These are phyloP conservation scores for Metschnikowia cubensis DNA, from an alignment of 805 yeast genomes.

Conservation along the genomic window DNA sequence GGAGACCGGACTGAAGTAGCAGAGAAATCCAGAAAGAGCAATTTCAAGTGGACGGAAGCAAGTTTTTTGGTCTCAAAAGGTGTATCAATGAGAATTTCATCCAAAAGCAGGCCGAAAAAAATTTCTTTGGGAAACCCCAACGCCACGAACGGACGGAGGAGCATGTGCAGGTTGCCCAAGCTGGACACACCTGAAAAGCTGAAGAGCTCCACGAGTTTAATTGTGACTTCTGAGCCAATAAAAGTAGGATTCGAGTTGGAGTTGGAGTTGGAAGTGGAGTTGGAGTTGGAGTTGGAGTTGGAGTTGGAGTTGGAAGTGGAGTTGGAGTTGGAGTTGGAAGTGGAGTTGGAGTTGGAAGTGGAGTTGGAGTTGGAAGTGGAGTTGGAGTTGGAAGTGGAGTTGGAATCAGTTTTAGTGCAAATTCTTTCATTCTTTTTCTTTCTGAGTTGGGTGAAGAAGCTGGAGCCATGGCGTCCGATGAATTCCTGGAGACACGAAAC, in stretches of 20 bases:
- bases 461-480: constrained; percentile 64
- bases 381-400: too few relatives aligned
- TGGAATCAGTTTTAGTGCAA: too few relatives aligned
- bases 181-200: constrained; percentile 38
- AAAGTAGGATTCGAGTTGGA: too few relatives aligned
- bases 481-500: constrained; percentile 86
- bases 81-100: constrained; percentile 26
- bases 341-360: too few relatives aligned
- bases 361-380: too few relatives aligned
- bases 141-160: constrained; percentile 17
- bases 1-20: not conserved
- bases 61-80: constrained; percentile 37
- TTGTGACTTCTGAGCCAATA: not conserved
- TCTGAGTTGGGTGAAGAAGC: not conserved
- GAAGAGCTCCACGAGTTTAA: constrained; percentile 55
- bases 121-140: constrained; percentile 24
- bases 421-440: too few relatives aligned
- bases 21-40: not conserved
- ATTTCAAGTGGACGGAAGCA: constrained; percentile 35
- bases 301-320: too few relatives aligned
- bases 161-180: constrained; percentile 15
- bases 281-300: too few relatives aligned
- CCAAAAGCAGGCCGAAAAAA: constrained; percentile 30
- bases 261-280: too few relatives aligned
- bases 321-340: too few relatives aligned